Conservation (phyloP, 1,139 yeast species). For the Blastobotrys capitulatus region DNA sequence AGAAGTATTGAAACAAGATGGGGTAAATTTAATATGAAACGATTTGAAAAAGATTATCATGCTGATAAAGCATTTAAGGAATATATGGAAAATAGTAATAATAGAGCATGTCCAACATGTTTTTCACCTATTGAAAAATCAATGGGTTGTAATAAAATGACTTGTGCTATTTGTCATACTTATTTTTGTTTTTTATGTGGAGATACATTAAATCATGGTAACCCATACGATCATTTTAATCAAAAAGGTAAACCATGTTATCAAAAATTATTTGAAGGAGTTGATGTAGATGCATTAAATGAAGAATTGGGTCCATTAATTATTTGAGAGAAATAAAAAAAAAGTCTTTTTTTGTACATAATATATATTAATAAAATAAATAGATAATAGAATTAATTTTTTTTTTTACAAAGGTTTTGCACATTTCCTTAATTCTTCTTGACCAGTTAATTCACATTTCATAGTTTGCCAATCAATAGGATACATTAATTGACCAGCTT, state of each 20-base stretch:
- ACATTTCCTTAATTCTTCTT: conserved; percentile 75
- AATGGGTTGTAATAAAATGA: conserved; percentile 69
- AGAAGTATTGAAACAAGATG: conserved; percentile 42
- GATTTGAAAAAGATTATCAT: conserved; percentile 43
- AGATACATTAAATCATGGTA: conserved; percentile 33
- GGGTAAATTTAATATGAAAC: conserved; percentile 44
- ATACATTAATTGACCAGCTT: conserved; percentile 71
- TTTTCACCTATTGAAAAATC: conserved; percentile 48
- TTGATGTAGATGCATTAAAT: conserved; percentile 39
- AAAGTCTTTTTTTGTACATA: too few relatives aligned
- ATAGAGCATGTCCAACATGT: conserved; percentile 55
- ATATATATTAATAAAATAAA: not conserved
- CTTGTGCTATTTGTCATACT: conserved; percentile 47
- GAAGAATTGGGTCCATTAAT: conserved; percentile 4
- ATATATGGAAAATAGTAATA: conserved; percentile 39
- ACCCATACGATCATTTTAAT: conserved; percentile 54
- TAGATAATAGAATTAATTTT: too few relatives aligned
- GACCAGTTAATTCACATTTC: conserved; percentile 73
- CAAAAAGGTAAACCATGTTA: conserved; percentile 43
- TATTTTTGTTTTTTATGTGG: conserved; percentile 59
- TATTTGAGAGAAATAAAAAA: not conserved
- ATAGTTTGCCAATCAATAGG: conserved; percentile 96
- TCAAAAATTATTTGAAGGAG: conserved; percentile 52
- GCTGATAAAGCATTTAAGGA: conserved; percentile 48
- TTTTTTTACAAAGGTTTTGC: conserved; percentile 62